Evolutionary conservation across 148 eudicot genomes (phyloP).

Genomic region (Pouteria glomerata): DNA sequence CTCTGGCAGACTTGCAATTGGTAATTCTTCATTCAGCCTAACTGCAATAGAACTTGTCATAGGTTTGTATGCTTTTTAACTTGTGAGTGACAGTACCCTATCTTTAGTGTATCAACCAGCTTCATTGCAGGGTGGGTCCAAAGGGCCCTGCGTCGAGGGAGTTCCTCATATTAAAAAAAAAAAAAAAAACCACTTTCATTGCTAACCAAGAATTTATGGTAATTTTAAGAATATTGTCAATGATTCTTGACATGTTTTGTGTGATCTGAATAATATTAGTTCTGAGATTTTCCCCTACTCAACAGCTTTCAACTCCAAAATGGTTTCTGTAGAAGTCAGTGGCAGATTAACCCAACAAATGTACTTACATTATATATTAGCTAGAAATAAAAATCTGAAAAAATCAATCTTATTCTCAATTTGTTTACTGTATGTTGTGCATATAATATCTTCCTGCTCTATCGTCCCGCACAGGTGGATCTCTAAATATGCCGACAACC

Average conservation of each 20-base stretch:
- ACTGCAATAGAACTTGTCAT: not conserved
- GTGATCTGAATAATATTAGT: not conserved
- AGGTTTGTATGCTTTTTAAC: not conserved
- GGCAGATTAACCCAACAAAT: not conserved
- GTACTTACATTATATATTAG: too few relatives aligned
- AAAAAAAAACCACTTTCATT: not conserved
- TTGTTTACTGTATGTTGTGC: not conserved
- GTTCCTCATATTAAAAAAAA: too few relatives aligned
- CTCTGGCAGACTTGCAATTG: not conserved
- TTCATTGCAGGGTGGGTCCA: too few relatives aligned
- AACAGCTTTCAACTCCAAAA: not conserved
- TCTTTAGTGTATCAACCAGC: too few relatives aligned
- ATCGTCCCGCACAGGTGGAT: constrained; percentile 58
- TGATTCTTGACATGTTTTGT: not conserved
- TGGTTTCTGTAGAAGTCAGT: not conserved
- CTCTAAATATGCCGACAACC: constrained; percentile 61
- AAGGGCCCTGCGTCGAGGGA: too few relatives aligned
- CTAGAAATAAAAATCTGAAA: not conserved
- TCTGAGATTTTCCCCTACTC: not conserved
- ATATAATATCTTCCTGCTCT: not conserved
- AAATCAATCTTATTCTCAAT: not conserved
- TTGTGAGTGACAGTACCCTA: too few relatives aligned
- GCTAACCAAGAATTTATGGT: not conserved
- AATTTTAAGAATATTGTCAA: not conserved
- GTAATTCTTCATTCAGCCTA: not conserved